Conservation (phyloP, 148 eudicot genomes). For the Rhododendron molle region DNA sequence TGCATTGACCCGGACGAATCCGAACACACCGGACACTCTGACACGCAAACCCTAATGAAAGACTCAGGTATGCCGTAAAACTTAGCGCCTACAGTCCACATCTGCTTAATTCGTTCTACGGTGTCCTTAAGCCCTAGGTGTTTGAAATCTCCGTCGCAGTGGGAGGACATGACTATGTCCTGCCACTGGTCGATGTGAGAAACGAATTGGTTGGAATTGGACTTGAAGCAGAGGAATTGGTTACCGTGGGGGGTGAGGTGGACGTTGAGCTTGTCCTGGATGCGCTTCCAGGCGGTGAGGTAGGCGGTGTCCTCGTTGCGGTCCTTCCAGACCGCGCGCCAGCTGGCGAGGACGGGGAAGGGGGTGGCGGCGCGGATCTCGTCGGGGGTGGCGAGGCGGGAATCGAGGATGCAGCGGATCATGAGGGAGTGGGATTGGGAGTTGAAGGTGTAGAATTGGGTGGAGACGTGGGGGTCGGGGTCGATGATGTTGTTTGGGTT, state of each 20-base stretch:
- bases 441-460: constrained; percentile 90
- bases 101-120: constrained; percentile 73
- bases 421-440: constrained; percentile 63
- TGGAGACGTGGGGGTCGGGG: constrained; percentile 66
- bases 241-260: constrained; percentile 42
- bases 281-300: constrained; percentile 88
- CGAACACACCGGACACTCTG: constrained; percentile 57
- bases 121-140: constrained; percentile 84
- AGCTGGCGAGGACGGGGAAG: constrained; percentile 51
- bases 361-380: constrained; percentile 73
- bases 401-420: constrained; percentile 47
- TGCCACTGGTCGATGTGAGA: constrained; percentile 86
- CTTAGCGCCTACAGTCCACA: constrained; percentile 96
- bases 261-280: constrained; percentile 77
- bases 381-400: constrained; percentile 53
- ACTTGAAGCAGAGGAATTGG: constrained; percentile 68
- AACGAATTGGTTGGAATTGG: constrained; percentile 64
- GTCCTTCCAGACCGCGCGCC: constrained; percentile 95
- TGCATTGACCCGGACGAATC: constrained; percentile 34
- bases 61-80: constrained; percentile 95
- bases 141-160: constrained; percentile 56
- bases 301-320: constrained; percentile 93
- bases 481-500: constrained; percentile 14
- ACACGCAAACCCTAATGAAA: constrained; percentile 71
- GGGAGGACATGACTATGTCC: constrained; percentile 70